Evolutionary conservation across 495 filamentous ascomycete genomes (phyloP), one percentile per base, ranked within the genome.

Genomic region (Xylaria telfairii): DNA sequence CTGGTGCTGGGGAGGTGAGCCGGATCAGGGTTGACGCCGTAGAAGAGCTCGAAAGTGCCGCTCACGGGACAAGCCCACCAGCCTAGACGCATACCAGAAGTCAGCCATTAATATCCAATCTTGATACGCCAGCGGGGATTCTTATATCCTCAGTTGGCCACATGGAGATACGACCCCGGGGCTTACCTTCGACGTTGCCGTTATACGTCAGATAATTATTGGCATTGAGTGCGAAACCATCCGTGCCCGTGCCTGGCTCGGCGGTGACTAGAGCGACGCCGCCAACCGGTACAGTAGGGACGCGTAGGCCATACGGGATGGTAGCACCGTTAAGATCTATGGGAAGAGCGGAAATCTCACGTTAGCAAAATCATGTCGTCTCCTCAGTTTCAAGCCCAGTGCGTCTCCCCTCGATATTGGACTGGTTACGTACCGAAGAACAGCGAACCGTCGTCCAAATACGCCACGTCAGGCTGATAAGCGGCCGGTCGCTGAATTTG

Each of bases 21-120:
- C 42, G 12, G 6, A n/a, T 34, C 56, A 26, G 59, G 68, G n/a
- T 51, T 37, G 47, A 56, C 8, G 24, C 68, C 68, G 37, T 64
- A 70, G 60, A 41, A 64, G 24, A 70, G 68, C 9, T 42, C 24
- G 60, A 54, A 70, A 26, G 34, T 65, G 49, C 39, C 68, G 37
- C 63, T 24, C n/a, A 70, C 44, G 41, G 68, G 67, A 44, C 68
- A 70, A 28, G 68, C 68, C 68, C 68, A 70, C 56, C 59, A 70
- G 17, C 68, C 68, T 70, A 44, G 7, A 47, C 32, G 7, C 13
- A 15, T 9, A n/a, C 34, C 21, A 46, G 12, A 0, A 1, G 26
- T 67, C 21, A 66, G 51, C 54, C 15, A 34, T 44, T 10, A n/a
- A n/a, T n/a, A 37, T 54, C 17, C 15, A 32, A 21, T 39, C 12